Conservation (phyloP, 1,284 basidiomycete species). For the Ceratobasidium sp. region DNA sequence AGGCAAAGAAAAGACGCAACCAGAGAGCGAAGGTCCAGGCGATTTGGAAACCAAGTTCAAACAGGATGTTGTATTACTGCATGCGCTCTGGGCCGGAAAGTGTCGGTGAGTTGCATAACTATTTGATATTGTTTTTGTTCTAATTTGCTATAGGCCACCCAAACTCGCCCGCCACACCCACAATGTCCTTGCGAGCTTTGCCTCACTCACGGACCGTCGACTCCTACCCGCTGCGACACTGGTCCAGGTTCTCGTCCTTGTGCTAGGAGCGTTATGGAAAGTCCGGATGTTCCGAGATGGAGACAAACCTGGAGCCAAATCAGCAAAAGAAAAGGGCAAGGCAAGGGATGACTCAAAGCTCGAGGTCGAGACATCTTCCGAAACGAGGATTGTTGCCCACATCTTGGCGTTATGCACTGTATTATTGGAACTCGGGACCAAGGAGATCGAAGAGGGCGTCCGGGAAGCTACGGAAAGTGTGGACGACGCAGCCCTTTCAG, state of each 20-base stretch:
- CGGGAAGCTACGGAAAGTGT: slow-evolving; percentile 52
- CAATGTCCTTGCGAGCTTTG: slow-evolving; percentile 65
- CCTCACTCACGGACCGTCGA: slow-evolving; percentile 66
- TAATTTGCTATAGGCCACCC: slow-evolving; percentile 51
- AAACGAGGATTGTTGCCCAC: slow-evolving; percentile 76
- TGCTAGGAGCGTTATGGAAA: slow-evolving; percentile 84
- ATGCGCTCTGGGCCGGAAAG: slow-evolving; percentile 73
- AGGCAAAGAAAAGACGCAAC: neutral
- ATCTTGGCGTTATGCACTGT: slow-evolving; percentile 75
- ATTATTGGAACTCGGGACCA: slow-evolving; percentile 73
- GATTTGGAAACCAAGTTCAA: slow-evolving; percentile 60
- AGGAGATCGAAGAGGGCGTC: slow-evolving; percentile 57
- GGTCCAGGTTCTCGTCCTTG: slow-evolving; percentile 75
- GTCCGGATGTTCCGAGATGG: slow-evolving; percentile 67
- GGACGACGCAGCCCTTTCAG: slow-evolving; percentile 51
- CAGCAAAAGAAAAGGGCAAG: slow-evolving; percentile 55
- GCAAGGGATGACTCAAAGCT: slow-evolving; percentile 32
- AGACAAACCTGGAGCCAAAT: slow-evolving; percentile 37
- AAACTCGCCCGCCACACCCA: slow-evolving; percentile 62
- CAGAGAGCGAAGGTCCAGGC: neutral
- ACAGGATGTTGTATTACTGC: slow-evolving; percentile 74
- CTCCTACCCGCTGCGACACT: slow-evolving; percentile 78
- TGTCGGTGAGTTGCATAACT: slow-evolving; percentile 47
- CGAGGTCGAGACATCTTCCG: slow-evolving; percentile 56
- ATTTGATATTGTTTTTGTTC: neutral